These are phyloP conservation scores for Scleromitrula shiraiana DNA, from an alignment of 2,329 filamentous ascomycete species.

Conservation along the genomic window DNA sequence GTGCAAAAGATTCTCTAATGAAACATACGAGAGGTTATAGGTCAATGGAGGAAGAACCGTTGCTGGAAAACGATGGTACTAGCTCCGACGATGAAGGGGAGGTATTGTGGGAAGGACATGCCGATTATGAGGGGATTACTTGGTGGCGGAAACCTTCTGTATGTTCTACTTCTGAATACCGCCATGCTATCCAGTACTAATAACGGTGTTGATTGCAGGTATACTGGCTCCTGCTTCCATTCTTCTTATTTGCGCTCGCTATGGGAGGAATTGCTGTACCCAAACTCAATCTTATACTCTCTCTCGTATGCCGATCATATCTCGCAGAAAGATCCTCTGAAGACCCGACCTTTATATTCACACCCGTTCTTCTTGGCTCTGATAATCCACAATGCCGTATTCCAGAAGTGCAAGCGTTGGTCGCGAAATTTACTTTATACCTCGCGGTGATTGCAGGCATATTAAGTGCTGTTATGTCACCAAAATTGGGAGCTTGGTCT, in stretches of 20 bases:
- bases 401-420: constrained; percentile 67
- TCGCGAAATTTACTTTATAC: constrained; percentile 71
- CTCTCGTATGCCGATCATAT: constrained; percentile 77
- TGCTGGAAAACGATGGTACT: constrained; percentile 19
- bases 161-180: constrained; percentile 27
- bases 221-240: constrained; percentile 75
- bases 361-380: constrained; percentile 57
- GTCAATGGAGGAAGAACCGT: constrained; percentile 16
- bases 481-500: constrained; percentile 75
- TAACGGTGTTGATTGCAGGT: constrained; percentile 56
- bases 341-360: constrained; percentile 51
- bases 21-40: constrained; percentile 15
- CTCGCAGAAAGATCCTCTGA: constrained; percentile 56
- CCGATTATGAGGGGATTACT: constrained; percentile 52
- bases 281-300: constrained; percentile 77
- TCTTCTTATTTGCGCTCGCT: constrained; percentile 73
- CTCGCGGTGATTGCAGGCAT: constrained; percentile 67
- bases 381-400: constrained; percentile 75
- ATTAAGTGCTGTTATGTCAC: constrained; percentile 72
- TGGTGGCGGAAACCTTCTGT: constrained; percentile 59
- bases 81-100: constrained; percentile 9
- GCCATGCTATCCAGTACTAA: no score
- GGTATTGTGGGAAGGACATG: constrained; percentile 39
- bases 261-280: constrained; percentile 83
- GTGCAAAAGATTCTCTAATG: constrained; percentile 20